A percentile compares a stretch with the other conserved stretches of the same genome.
Conservation (phyloP, 1,139 yeast genomes). For the Lodderomyces parapsilosis region DNA sequence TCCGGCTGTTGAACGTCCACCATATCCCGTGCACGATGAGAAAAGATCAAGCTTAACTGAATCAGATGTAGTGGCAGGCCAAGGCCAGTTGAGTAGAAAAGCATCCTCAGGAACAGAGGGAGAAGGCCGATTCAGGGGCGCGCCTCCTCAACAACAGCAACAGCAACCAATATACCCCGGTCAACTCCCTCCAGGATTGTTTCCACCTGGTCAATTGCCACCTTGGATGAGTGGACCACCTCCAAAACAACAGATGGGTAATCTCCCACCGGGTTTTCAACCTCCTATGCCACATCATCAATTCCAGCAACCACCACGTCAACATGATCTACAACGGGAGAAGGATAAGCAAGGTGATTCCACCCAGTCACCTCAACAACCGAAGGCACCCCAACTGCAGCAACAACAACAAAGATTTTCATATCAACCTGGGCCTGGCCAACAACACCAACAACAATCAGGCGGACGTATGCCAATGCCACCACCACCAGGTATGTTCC, state of each 20-base stretch:
- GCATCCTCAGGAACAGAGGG: background rate
- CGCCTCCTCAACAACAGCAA: slow-evolving; percentile 4
- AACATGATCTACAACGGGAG: slow-evolving; percentile 9
- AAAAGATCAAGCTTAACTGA: background rate
- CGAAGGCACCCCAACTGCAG: no score
- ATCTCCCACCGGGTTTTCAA: slow-evolving; percentile 12
- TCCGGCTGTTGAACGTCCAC: slow-evolving; percentile 8
- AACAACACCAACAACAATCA: slow-evolving; percentile 4
- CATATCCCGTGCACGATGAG: background rate
- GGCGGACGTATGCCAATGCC: slow-evolving; percentile 13
- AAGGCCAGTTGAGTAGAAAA: background rate
- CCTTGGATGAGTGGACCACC: slow-evolving; percentile 10
- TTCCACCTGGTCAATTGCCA: slow-evolving; percentile 11
- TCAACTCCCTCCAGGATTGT: slow-evolving; percentile 14
- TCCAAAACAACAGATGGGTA: slow-evolving; percentile 11
- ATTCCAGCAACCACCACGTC: slow-evolving; percentile 12
- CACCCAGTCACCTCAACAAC: slow-evolving; percentile 7
- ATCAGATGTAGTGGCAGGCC: background rate
- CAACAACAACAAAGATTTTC: slow-evolving; percentile 6
- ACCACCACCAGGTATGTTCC: slow-evolving; percentile 18
- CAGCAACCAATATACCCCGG: slow-evolving; percentile 5
- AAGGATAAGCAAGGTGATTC: slow-evolving; percentile 11
- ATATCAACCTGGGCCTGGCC: slow-evolving; percentile 8
- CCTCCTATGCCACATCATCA: slow-evolving; percentile 9
- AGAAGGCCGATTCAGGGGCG: background rate